Evolutionary conservation across 768 basidiomycete species (phyloP).

Genomic region (Cystobasidium tubakii): DNA sequence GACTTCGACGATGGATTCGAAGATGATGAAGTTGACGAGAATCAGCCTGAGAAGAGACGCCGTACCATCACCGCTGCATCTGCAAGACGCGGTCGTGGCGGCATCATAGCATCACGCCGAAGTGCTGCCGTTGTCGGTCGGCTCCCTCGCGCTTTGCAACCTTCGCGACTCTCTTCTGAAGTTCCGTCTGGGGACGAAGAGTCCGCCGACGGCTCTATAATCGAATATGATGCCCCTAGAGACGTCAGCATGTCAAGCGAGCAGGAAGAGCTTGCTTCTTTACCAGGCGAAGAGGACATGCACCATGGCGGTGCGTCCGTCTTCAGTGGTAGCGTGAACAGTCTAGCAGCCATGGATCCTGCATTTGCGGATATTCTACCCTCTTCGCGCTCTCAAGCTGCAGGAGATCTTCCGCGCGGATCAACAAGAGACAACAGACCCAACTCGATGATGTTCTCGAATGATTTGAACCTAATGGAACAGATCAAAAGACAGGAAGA

Average conservation of each 20-base stretch:
- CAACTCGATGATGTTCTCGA: conserved; percentile 35
- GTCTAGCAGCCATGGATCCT: conserved; percentile 63
- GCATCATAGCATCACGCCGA: neutral
- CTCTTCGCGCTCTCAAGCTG: conserved; percentile 50
- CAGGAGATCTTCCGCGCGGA: conserved; percentile 30
- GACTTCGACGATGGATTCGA: conserved; percentile 49
- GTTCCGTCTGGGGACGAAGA: conserved; percentile 24
- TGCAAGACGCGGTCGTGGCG: conserved; percentile 31
- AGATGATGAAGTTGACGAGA: conserved; percentile 51
- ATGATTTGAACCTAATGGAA: conserved; percentile 25
- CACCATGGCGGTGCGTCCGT: conserved; percentile 2
- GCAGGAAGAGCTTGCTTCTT: conserved; percentile 36
- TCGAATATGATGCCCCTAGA: conserved; percentile 34
- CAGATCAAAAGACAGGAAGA: conserved; percentile 18
- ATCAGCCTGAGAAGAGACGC: conserved; percentile 42
- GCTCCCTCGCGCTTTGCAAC: neutral
- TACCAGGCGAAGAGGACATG: neutral
- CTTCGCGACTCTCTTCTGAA: conserved; percentile 21
- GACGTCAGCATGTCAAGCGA: conserved; percentile 24
- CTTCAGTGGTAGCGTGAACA: conserved; percentile 7
- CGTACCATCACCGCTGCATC: conserved; percentile 45
- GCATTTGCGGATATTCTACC: conserved; percentile 69
- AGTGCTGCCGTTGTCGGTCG: conserved; percentile 17
- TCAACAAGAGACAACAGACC: conserved; percentile 37
- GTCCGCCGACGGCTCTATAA: conserved; percentile 40